Conservation (phyloP, 805 yeast species). For the Lachancea kluyveri region DNA sequence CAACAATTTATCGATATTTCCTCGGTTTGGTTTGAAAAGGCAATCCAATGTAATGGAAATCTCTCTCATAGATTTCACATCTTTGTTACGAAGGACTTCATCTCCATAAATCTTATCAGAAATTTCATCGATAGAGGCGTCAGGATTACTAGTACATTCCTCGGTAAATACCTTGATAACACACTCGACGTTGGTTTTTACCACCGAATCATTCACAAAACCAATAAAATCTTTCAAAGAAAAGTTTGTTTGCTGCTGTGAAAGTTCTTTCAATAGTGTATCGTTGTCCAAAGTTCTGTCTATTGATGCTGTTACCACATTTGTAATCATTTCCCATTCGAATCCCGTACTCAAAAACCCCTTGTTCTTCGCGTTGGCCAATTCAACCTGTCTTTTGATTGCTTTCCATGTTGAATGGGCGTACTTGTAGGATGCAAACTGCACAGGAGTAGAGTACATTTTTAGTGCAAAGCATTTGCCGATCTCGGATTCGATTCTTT, state of each 20-base stretch:
- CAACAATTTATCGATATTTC: constrained; percentile 17
- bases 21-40: constrained; percentile 26
- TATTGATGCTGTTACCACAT: constrained; percentile 20
- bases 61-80: constrained; percentile 13
- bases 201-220: constrained; percentile 10
- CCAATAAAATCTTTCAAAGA: constrained; percentile 15
- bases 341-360: constrained; percentile 22
- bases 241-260: constrained; percentile 11
- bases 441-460: constrained; percentile 15
- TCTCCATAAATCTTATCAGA: constrained; percentile 19
- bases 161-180: constrained; percentile 12
- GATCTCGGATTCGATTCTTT: constrained; percentile 16
- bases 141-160: constrained; percentile 16
- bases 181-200: constrained; percentile 9
- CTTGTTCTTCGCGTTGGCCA: constrained; percentile 20
- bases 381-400: constrained; percentile 15
- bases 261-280: constrained; percentile 16
- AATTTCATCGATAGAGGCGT: constrained; percentile 18
- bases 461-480: constrained; percentile 23
- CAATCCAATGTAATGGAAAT: constrained; percentile 15
- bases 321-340: constrained; percentile 23
- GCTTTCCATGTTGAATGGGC: constrained; percentile 15
- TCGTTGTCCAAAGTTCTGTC: constrained; percentile 25
- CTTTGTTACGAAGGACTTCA: constrained; percentile 17
- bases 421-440: constrained; percentile 11